Evolutionary conservation across 2,329 filamentous ascomycete species (phyloP).

Genomic region (Xylariales sp.): DNA sequence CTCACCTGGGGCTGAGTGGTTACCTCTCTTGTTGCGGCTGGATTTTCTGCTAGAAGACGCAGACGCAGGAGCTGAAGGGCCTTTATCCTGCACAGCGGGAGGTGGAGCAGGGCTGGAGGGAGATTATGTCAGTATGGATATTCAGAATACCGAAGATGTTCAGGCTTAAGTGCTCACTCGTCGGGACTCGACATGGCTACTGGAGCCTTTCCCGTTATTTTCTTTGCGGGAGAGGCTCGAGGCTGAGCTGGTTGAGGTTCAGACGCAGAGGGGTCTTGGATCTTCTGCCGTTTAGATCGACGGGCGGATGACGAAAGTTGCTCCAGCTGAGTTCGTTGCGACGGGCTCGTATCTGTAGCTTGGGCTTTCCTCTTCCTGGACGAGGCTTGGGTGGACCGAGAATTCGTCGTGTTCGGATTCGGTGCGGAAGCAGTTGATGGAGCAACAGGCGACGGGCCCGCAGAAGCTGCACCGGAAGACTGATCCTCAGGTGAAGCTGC

Average conservation of each 20-base stretch:
- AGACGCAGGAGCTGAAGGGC: slow-evolving; percentile 45
- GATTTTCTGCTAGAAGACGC: slow-evolving; percentile 68
- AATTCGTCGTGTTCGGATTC: slow-evolving; percentile 34
- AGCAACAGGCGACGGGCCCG: slow-evolving; percentile 36
- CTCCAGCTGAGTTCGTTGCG: slow-evolving; percentile 22
- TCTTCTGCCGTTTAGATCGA: slow-evolving; percentile 69
- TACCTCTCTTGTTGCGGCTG: slow-evolving; percentile 63
- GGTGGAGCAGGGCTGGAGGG: slow-evolving; percentile 59
- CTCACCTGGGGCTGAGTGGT: slow-evolving; percentile 40
- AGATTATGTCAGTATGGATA: slow-evolving; percentile 6
- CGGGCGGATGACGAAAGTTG: slow-evolving; percentile 38
- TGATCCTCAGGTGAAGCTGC: slow-evolving; percentile 40
- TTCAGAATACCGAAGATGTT: background rate
- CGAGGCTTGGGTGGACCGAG: slow-evolving; percentile 37
- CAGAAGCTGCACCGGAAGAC: slow-evolving; percentile 34
- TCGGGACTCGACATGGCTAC: slow-evolving; percentile 65
- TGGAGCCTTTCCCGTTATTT: slow-evolving; percentile 56
- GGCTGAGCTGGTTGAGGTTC: slow-evolving; percentile 27
- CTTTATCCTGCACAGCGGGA: slow-evolving; percentile 55
- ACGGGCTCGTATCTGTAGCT: slow-evolving; percentile 42
- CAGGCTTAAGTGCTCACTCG: slow-evolving; percentile 53
- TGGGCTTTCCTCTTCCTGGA: slow-evolving; percentile 74
- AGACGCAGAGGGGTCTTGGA: slow-evolving; percentile 41
- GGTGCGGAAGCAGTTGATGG: slow-evolving; percentile 32
- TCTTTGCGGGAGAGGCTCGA: slow-evolving; percentile 37